Conservation (phyloP, 2,329 filamentous ascomycete species). For the Fusarium xylarioides region DNA sequence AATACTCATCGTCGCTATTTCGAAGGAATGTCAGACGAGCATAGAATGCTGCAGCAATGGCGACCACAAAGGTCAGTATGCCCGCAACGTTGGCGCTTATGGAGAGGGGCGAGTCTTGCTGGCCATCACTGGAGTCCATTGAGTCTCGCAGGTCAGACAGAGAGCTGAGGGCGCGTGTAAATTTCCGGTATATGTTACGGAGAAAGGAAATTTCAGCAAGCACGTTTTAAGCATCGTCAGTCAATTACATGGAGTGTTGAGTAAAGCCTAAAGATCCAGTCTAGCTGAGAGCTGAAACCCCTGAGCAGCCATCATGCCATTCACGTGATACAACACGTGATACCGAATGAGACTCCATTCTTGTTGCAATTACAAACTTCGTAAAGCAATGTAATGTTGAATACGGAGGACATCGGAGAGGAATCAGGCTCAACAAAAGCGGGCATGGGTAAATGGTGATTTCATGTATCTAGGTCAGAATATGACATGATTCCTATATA, state of each 20-base stretch:
- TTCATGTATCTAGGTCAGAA: neutral
- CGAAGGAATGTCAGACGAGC: slow-evolving; percentile 56
- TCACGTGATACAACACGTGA: slow-evolving; percentile 22
- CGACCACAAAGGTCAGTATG: slow-evolving; percentile 59
- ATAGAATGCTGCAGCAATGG: slow-evolving; percentile 55
- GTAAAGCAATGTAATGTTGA: neutral
- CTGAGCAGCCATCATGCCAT: neutral
- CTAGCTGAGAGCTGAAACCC: neutral
- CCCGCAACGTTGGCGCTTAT: slow-evolving; percentile 55
- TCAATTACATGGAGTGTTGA: neutral
- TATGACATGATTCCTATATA: slow-evolving; percentile 9
- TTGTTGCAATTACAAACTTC: neutral
- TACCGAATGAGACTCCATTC: neutral
- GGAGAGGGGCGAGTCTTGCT: slow-evolving; percentile 55
- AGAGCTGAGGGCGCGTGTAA: too few species aligned
- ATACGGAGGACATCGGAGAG: neutral
- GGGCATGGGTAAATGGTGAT: neutral
- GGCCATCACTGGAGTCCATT: slow-evolving; percentile 38
- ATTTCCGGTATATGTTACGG: neutral
- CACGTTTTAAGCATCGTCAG: neutral
- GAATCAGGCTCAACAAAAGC: neutral
- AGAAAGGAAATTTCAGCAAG: neutral
- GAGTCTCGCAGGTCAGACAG: neutral
- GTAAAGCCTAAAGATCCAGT: neutral
- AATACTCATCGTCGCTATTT: slow-evolving; percentile 58